Evolutionary conservation across 1,139 yeast genomes (phyloP).

Genomic region (Fermentozyma sake): DNA sequence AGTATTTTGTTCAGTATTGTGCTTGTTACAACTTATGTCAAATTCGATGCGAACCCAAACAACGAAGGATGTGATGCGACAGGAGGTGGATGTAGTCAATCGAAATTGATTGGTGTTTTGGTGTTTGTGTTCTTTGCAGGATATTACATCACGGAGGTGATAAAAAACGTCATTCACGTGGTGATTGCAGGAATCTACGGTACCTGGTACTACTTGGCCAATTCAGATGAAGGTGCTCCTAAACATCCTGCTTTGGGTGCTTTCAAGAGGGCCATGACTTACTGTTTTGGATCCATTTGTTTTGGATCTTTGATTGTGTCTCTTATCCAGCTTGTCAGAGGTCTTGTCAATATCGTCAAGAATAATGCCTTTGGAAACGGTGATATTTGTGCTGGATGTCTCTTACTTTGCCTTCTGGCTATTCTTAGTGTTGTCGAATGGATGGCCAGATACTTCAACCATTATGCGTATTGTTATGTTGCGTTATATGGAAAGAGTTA

Average conservation of each 20-base stretch:
- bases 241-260: slow-evolving; percentile 78
- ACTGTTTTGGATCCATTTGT: slow-evolving; percentile 86
- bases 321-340: slow-evolving; percentile 60
- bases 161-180: slow-evolving; percentile 79
- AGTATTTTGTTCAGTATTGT: slow-evolving; percentile 62
- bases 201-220: slow-evolving; percentile 81
- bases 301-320: slow-evolving; percentile 85
- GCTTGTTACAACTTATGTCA: slow-evolving; percentile 72
- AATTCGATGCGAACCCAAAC: slow-evolving; percentile 45
- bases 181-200: slow-evolving; percentile 86
- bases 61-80: slow-evolving; percentile 39
- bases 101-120: slow-evolving; percentile 61
- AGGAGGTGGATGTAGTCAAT: slow-evolving; percentile 65
- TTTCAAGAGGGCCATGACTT: slow-evolving; percentile 76
- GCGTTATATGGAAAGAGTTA: slow-evolving; percentile 85
- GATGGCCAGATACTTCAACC: slow-evolving; percentile 82
- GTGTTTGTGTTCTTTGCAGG: slow-evolving; percentile 83
- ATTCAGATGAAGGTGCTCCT: slow-evolving; percentile 79
- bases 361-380: slow-evolving; percentile 55
- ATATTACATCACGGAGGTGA: slow-evolving; percentile 78
- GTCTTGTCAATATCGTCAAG: slow-evolving; percentile 43
- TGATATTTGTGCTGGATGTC: slow-evolving; percentile 50
- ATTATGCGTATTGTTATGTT: slow-evolving; percentile 82
- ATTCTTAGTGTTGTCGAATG: slow-evolving; percentile 67
- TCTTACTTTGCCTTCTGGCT: slow-evolving; percentile 55